These are phyloP conservation scores for Graphilbum sp. DNA, from an alignment of 2,329 filamentous ascomycete species.

Conservation along the genomic window DNA sequence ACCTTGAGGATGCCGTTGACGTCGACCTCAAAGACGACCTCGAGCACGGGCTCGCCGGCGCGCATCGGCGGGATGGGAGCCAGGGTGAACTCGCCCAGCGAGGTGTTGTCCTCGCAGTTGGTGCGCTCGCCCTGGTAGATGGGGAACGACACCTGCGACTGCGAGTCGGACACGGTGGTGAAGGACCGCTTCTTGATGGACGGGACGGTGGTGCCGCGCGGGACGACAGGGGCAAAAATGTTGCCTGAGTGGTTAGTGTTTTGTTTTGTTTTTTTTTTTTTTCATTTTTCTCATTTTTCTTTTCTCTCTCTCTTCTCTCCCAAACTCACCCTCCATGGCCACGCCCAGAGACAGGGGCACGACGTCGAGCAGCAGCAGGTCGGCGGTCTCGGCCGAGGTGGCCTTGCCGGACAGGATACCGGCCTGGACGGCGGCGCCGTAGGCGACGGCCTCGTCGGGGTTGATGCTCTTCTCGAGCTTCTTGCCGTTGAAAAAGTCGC, in stretches of 20 bases:
- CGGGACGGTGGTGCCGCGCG: conserved; percentile 61
- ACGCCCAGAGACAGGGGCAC: conserved; percentile 94
- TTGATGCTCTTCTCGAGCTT: conserved; percentile 99
- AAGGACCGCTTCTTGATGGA: conserved; percentile 77
- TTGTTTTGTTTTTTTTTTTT: too few relatives aligned
- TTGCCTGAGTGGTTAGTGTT: conserved; percentile 47
- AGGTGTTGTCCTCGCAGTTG: conserved; percentile 98
- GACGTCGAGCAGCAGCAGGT: conserved; percentile 92
- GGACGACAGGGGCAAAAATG: conserved; percentile 90
- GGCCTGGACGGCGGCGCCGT: conserved; percentile 96
- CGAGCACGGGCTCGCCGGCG: conserved; percentile 89
- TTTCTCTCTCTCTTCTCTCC: too few relatives aligned
- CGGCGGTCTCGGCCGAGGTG: conserved; percentile 81
- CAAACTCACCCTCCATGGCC: conserved; percentile 63
- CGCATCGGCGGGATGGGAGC: conserved; percentile 77
- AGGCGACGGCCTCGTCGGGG: conserved; percentile 97
- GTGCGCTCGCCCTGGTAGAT: conserved; percentile 94
- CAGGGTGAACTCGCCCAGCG: conserved; percentile 90
- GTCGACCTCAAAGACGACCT: conserved; percentile 98
- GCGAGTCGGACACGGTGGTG: conserved; percentile 66
- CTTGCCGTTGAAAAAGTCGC: conserved; percentile 99
- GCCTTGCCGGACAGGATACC: conserved; percentile 98
- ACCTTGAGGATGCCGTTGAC: conserved; percentile 99
- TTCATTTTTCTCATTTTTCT: too few relatives aligned
- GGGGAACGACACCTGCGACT: conserved; percentile 78